phyloP scores from a whole-genome alignment of 2,329 filamentous ascomycete genomes.

The Ophiocordyceps sinensis region DNA sequence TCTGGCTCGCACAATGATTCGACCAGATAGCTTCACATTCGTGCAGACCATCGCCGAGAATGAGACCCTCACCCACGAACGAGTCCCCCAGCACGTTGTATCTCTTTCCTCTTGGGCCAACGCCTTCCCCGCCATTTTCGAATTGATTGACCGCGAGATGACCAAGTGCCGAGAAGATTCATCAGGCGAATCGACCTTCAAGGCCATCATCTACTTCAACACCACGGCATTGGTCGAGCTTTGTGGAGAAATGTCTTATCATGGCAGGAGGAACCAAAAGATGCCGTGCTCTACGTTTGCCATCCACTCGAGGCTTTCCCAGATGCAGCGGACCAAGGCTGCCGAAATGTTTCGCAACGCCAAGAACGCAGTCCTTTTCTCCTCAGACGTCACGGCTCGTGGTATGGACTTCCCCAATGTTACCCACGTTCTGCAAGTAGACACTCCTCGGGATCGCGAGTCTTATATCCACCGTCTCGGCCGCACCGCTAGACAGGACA shows the following conservation, averaged over 20 bases:
- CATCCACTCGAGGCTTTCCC: conserved; percentile 70
- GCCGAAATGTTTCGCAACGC: conserved; percentile 58
- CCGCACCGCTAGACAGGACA: conserved; percentile 61
- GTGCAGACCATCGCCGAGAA: conserved; percentile 75
- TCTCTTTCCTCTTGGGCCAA: conserved; percentile 58
- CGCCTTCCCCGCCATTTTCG: conserved; percentile 59
- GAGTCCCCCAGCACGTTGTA: conserved; percentile 68
- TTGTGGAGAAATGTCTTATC: conserved; percentile 38
- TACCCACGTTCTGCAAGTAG: conserved; percentile 65
- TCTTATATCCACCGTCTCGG: conserved; percentile 67
- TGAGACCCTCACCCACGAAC: conserved; percentile 72
- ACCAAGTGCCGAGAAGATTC: conserved; percentile 20
- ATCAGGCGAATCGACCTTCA: conserved; percentile 49
- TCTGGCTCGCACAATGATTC: conserved; percentile 66
- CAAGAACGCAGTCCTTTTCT: conserved; percentile 52
- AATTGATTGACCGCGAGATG: conserved; percentile 54
- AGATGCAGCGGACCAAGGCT: conserved; percentile 51
- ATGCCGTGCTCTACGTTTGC: conserved; percentile 25
- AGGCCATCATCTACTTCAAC: conserved; percentile 89
- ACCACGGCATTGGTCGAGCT: conserved; percentile 61
- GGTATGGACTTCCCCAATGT: conserved; percentile 76
- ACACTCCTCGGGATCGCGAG: conserved; percentile 48
- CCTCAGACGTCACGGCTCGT: conserved; percentile 66
- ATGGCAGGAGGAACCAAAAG: conserved; percentile 22
- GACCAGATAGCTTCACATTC: conserved; percentile 68